Percentiles rank a stretch among this genome's conserved stretches.
phyloP scores from a whole-genome alignment of 1,284 basidiomycete species.

The Takashimella koratensis region DNA sequence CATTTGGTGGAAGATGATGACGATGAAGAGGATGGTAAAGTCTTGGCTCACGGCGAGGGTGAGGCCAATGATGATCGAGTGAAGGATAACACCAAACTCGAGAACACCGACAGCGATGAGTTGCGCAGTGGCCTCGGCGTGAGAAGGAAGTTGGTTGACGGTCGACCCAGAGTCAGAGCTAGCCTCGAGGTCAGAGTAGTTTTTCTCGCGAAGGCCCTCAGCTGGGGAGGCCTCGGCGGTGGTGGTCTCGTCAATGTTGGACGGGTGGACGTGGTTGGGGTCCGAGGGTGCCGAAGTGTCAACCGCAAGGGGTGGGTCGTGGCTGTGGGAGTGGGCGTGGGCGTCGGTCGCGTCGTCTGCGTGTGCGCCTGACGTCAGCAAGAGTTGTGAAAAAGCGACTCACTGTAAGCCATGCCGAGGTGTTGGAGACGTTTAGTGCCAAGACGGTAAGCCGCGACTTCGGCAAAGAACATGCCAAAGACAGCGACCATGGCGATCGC shows the following conservation, averaged over 20 bases:
- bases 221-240: constrained; percentile 8
- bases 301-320: constrained; percentile 51
- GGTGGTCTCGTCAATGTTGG: constrained; percentile 7
- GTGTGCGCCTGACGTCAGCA: too few relatives aligned
- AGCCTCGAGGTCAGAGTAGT: constrained; percentile 13
- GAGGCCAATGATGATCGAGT: constrained; percentile 82
- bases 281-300: constrained; percentile 25
- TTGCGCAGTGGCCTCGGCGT: constrained; percentile 58
- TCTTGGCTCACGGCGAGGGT: constrained; percentile 80
- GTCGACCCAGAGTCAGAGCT: constrained; percentile 10
- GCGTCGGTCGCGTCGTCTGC: constrained; percentile 53
- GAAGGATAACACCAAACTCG: constrained; percentile 84
- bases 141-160: constrained; percentile 19
- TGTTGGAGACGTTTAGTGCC: constrained; percentile 43
- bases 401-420: constrained; percentile 40
- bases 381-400: too few relatives aligned
- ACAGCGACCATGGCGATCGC: constrained; percentile 75
- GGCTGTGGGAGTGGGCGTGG: constrained; percentile 65
- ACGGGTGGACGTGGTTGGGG: constrained; percentile 24
- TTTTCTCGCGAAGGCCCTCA: constrained; percentile 8
- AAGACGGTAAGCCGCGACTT: constrained; percentile 73
- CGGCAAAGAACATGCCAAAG: constrained; percentile 77
- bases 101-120: constrained; percentile 59
- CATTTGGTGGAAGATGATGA: constrained; percentile 84
- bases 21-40: constrained; percentile 83